Evolutionary conservation across 371 early-diverging fungal genomes (phyloP).

Genomic region (Nematocida sp.): DNA sequence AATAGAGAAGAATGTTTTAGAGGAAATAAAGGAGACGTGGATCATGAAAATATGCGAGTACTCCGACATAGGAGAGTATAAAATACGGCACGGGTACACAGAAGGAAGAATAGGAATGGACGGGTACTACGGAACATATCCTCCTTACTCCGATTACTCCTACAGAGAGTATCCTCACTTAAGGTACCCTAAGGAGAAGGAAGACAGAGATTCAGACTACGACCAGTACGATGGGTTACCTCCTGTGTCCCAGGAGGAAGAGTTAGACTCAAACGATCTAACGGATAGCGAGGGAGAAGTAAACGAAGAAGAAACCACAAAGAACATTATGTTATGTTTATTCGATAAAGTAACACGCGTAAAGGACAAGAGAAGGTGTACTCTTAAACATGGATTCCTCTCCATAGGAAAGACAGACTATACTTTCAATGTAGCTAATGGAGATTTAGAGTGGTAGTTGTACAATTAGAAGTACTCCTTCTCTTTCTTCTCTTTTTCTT

Average conservation of each 20-base stretch:
- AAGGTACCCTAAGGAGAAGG: slow-evolving; percentile 26
- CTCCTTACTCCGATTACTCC: slow-evolving; percentile 6
- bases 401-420: slow-evolving; percentile 65
- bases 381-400: slow-evolving; percentile 67
- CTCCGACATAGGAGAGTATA: slow-evolving; percentile 53
- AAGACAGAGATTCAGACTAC: slow-evolving; percentile 10
- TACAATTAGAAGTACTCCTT: not conserved
- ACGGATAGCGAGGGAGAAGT: slow-evolving; percentile 50
- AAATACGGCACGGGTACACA: slow-evolving; percentile 26
- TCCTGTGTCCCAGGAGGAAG: slow-evolving; percentile 10
- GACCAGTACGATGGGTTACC: slow-evolving; percentile 45
- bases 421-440: slow-evolving; percentile 65
- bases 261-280: slow-evolving; percentile 49
- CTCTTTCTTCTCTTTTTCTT: slow-evolving; percentile 15
- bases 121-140: slow-evolving; percentile 21
- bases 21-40: slow-evolving; percentile 62
- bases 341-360: slow-evolving; percentile 66
- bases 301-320: slow-evolving; percentile 52
- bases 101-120: not conserved
- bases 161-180: slow-evolving; percentile 44
- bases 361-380: slow-evolving; percentile 66
- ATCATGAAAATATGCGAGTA: slow-evolving; percentile 54
- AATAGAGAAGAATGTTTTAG: slow-evolving; percentile 46
- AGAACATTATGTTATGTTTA: slow-evolving; percentile 65
- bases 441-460: slow-evolving; percentile 67